Conservation (phyloP, 2,329 filamentous ascomycete species). For the Xylariaceae sp. region DNA sequence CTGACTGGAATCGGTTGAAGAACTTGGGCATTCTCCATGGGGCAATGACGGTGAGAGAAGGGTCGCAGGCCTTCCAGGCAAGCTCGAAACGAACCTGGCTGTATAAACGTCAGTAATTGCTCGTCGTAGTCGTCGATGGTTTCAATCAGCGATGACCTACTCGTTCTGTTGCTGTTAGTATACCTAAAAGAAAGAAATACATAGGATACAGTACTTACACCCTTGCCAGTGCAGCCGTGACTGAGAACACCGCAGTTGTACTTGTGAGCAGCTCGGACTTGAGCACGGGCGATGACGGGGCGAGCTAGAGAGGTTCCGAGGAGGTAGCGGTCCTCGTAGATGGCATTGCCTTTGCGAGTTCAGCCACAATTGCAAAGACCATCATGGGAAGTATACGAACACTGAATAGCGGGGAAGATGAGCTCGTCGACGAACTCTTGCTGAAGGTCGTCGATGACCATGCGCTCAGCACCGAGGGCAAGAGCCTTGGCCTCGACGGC, state of each 20-base stretch:
- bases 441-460: constrained; percentile 56
- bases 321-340: constrained; percentile 53
- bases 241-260: constrained; percentile 38
- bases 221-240: constrained; percentile 23
- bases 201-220: constrained; percentile 7
- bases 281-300: constrained; percentile 55
- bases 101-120: background rate
- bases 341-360: constrained; percentile 43
- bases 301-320: constrained; percentile 59
- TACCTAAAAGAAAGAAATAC: background rate
- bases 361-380: background rate
- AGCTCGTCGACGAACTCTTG: constrained; percentile 75
- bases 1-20: constrained; percentile 58
- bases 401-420: constrained; percentile 74
- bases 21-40: constrained; percentile 67
- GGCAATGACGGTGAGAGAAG: constrained; percentile 53
- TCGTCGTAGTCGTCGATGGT: background rate
- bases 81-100: constrained; percentile 39
- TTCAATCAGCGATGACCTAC: constrained; percentile 19
- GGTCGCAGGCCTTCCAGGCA: constrained; percentile 28
- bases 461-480: constrained; percentile 62
- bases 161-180: constrained; percentile 26
- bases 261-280: constrained; percentile 33
- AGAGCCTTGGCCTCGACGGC: constrained; percentile 63
- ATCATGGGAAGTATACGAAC: constrained; percentile 31